Conservation (phyloP, 2,329 filamentous ascomycete species). For the Xylaria sp. region DNA sequence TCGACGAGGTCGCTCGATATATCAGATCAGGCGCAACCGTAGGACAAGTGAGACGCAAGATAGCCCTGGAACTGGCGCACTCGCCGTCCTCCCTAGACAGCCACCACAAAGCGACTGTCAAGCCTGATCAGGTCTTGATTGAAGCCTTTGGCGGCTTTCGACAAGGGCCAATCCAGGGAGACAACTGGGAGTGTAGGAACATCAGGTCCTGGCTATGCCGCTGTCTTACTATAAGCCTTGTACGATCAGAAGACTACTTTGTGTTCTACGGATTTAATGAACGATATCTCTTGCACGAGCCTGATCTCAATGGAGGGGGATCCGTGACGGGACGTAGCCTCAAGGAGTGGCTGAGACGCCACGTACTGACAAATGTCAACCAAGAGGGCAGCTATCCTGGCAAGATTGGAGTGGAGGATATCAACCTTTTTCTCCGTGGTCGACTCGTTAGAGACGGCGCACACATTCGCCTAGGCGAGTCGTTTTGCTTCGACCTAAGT, state of each 20-base stretch:
- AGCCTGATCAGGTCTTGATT: slow-evolving; percentile 48
- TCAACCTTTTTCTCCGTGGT: slow-evolving; percentile 36
- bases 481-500: slow-evolving; percentile 49
- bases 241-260: slow-evolving; percentile 41
- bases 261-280: slow-evolving; percentile 49
- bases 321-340: slow-evolving; percentile 31
- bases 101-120: slow-evolving; percentile 30
- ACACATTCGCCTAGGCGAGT: slow-evolving; percentile 44
- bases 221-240: slow-evolving; percentile 47
- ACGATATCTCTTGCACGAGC: slow-evolving; percentile 50
- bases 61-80: slow-evolving; percentile 41
- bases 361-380: slow-evolving; percentile 36
- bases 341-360: slow-evolving; percentile 39
- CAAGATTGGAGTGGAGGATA: slow-evolving; percentile 38
- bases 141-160: slow-evolving; percentile 48
- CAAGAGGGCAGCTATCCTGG: slow-evolving; percentile 28
- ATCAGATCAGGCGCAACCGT: slow-evolving; percentile 48
- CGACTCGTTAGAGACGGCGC: slow-evolving; percentile 31
- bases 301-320: slow-evolving; percentile 32
- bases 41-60: slow-evolving; percentile 42
- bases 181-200: slow-evolving; percentile 49
- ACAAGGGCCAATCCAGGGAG: slow-evolving; percentile 48
- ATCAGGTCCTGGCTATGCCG: slow-evolving; percentile 50
- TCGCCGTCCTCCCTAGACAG: slow-evolving; percentile 21
- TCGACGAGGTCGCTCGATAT: slow-evolving; percentile 30